Evolutionary conservation across 2,329 filamentous ascomycete species (phyloP), one percentile per base, ranked within the genome.

Genomic region (Aspergillus carbonarius): DNA sequence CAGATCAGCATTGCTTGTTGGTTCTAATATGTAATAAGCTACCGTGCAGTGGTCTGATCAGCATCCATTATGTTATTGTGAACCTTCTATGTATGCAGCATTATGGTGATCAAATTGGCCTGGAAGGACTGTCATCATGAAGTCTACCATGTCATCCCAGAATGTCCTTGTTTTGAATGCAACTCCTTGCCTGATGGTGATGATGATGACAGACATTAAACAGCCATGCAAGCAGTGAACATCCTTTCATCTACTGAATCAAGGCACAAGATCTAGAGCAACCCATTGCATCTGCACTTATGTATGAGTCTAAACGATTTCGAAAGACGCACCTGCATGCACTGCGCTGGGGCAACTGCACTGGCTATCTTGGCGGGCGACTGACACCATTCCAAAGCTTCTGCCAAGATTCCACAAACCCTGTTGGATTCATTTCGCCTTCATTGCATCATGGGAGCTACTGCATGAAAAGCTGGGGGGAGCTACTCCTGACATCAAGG

Each of bases 381-480:
- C 20, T 32, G 30, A 32, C n/a, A 20, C 37, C 8, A 20, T 20
- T 44, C 37, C 25, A 44, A 54, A 27, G 8, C 37, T 54, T 54
- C 39, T 23, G 18, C 37, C 51, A 17, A 27, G 18, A 20, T 44
- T 54, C 51, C 18, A 42, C 44, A 37, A 12, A 54, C 37, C 25
- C 17, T 44, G 17, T 18, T 23, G 5, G 25, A 42, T 27, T 10
- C 18, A 23, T n/a, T 12, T n/a, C 25, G 23, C 51, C 25, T 32
- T 44, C 8, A 30, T 25, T 54, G 51, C 51, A 54, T 54, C 51
- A 54, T 44, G 51, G 20, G 35, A 5, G 50, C 50, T n/a, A 10
- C 5, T 25, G 35, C 50, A 42, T 40, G 2, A 5, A 54, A 44
- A 17, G 30, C 25, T 32, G 25, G 44, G n/a, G 44, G 9, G 17